Evolutionary conservation across 257 asterid genomes (phyloP), one percentile per base, ranked within the genome.

Genomic region (Coffea canephora): DNA sequence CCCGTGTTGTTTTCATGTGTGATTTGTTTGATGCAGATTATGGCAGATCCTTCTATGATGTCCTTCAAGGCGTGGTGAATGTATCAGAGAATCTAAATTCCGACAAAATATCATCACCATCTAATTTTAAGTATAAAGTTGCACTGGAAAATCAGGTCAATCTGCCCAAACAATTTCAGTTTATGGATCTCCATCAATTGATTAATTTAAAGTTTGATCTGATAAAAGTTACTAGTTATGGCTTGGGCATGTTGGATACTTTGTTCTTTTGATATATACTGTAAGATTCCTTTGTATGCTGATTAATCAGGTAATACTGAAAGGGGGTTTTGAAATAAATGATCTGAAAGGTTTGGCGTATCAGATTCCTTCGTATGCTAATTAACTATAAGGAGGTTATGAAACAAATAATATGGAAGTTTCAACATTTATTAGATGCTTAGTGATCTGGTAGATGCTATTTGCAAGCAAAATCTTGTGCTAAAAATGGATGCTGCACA

Each of bases 121-220:
- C 98, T 80, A 91, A 91, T 87, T 91, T 91, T 79, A 95, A 89
- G 87, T 95, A 95, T 77, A 82, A 89, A 92, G 82, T 91, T 81
- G 97, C 98, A 41, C 97, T 95, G 78, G 98, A 93, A 85, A 95
- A 91, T 87, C 99, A 95, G 98, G 99, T 93, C 78, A 71, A 83
- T 49, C 43, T 77, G 34, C 70, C 54, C 54, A 79, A 31, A 39
- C 43, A 16, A 8, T n/a, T 48, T 21, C 12, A 16, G n/a, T 78
- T 73, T 64, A 72, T 80, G 75, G 62, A 71, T 73, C 67, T 52
- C 50, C 78, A 77, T 54, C 70, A 83, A 83, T 16, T 78, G 74
- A 78, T 76, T 6, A 4, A 49, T 19, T n/a, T 34, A 69, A 41
- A 36, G 18, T 69, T 25, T 18, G 62, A 41, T 41, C 27, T 49